These are phyloP conservation scores for Coemansia sp. DNA, from an alignment of 192 early-diverging fungal species.

Conservation along the genomic window DNA sequence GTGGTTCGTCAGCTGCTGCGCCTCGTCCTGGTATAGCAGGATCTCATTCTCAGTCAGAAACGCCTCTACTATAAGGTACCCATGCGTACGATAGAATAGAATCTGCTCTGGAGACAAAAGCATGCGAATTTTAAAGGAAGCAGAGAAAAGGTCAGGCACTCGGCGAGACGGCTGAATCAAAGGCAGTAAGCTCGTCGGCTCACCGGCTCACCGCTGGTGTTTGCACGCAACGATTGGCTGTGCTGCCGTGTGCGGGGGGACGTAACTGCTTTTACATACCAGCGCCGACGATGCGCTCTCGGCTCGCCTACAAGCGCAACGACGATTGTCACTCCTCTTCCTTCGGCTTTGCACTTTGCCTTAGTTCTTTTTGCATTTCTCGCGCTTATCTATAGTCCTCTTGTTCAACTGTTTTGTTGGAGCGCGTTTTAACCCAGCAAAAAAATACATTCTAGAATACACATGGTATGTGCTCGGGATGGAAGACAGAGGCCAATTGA, in stretches of 20 bases:
- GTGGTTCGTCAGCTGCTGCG: slow-evolving; percentile 40
- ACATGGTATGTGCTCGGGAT: background rate
- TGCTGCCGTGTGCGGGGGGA: background rate
- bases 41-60: slow-evolving; percentile 31
- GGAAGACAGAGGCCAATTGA: background rate
- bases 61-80: slow-evolving; percentile 32
- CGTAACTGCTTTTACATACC: no score
- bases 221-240: slow-evolving; percentile 49
- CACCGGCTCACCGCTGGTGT: slow-evolving; percentile 7
- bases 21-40: slow-evolving; percentile 20
- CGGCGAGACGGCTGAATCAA: background rate
- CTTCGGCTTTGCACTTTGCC: background rate
- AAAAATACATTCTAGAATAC: slow-evolving; percentile 3
- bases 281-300: no score
- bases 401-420: background rate
- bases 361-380: slow-evolving; percentile 9
- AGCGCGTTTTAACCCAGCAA: background rate
- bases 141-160: background rate
- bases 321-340: background rate
- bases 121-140: background rate
- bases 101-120: slow-evolving; percentile 22
- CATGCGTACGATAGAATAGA: slow-evolving; percentile 14
- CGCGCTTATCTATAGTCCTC: background rate
- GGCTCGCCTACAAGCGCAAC: no score
- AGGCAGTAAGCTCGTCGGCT: background rate